Percentiles rank a stretch among this genome's conserved stretches.
phyloP scores from a whole-genome alignment of 257 asterid species.

The Fraxinus cuspidata region DNA sequence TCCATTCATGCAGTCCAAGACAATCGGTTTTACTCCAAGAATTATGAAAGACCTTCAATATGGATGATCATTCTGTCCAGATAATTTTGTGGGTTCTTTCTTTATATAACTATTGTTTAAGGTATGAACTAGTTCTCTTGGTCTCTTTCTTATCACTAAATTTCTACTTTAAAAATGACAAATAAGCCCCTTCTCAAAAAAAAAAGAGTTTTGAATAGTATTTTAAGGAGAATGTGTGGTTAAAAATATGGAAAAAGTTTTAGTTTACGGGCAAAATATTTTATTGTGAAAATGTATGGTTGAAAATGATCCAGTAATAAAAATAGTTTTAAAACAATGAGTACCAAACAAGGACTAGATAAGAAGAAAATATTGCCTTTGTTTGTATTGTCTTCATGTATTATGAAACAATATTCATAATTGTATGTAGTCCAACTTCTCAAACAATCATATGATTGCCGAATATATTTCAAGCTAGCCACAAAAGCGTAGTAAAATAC shows the following conservation, averaged over 20 bases:
- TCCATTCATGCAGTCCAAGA: not conserved
- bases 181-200: not conserved
- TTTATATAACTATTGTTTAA: too few species aligned
- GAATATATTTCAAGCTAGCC: slow-evolving; percentile 9
- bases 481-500: not conserved
- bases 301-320: too few species aligned
- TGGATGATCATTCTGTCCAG: not conserved
- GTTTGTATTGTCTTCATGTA: not conserved
- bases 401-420: slow-evolving; percentile 12
- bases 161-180: not conserved
- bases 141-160: not conserved
- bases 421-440: slow-evolving; percentile 14
- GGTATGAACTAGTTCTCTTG: not conserved
- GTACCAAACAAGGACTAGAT: not conserved
- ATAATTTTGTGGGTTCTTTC: not conserved
- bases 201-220: too few species aligned
- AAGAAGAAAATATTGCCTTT: not conserved
- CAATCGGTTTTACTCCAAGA: not conserved
- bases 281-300: too few species aligned
- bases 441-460: not conserved
- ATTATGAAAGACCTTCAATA: not conserved
- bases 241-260: too few species aligned
- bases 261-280: too few species aligned
- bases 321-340: too few species aligned
- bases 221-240: too few species aligned